Evolutionary conservation across 1,139 yeast species (phyloP).

Genomic region (Saccharomycopsis hybrid): DNA sequence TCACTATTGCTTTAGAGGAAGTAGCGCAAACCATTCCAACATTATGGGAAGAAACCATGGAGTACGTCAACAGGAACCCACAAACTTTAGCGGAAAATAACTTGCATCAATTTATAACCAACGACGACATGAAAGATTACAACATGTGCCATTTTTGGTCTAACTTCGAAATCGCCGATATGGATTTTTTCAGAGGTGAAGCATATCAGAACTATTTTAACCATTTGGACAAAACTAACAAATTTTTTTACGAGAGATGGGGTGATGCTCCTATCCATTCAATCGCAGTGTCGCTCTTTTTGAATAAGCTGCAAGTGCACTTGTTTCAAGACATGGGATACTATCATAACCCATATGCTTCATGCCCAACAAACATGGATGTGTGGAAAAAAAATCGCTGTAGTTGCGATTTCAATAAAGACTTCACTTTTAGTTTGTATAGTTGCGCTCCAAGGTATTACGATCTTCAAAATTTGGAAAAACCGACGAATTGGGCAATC

Average conservation of each 20-base stretch:
- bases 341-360: constrained; percentile 47
- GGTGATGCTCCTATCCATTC: constrained; percentile 60
- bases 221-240: constrained; percentile 44
- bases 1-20: constrained; percentile 60
- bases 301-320: constrained; percentile 41
- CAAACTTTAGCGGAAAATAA: constrained; percentile 41
- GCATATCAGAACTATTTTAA: constrained; percentile 43
- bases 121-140: constrained; percentile 44
- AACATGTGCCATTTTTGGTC: constrained; percentile 58
- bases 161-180: constrained; percentile 48
- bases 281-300: constrained; percentile 46
- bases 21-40: constrained; percentile 51
- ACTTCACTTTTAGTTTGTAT: constrained; percentile 49
- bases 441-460: constrained; percentile 49
- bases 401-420: constrained; percentile 42
- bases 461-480: constrained; percentile 39
- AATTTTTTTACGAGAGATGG: constrained; percentile 59
- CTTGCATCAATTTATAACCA: constrained; percentile 43
- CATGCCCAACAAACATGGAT: constrained; percentile 47
- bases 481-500: constrained; percentile 46
- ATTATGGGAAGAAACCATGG: constrained; percentile 49
- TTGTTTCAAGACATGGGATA: constrained; percentile 52
- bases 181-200: constrained; percentile 47
- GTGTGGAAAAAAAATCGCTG: constrained; percentile 41
- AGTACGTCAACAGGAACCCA: constrained; percentile 42